Evolutionary conservation across 805 yeast genomes (phyloP), one percentile per base, ranked within the genome.

Genomic region (Candida morakotiae): DNA sequence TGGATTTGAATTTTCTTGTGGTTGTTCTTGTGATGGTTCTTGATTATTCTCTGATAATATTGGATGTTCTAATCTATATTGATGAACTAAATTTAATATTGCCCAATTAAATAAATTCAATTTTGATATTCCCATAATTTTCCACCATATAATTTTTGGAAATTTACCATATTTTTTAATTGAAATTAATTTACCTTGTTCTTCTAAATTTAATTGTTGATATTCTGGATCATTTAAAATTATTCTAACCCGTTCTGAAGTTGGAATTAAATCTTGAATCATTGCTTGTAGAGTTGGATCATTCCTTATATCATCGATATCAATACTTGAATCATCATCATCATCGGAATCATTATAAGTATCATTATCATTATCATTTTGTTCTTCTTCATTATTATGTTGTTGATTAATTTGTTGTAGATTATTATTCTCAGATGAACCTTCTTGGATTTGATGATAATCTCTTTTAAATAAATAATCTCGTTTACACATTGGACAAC

Each of bases 401-500:
- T 14, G 18, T 16, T 18, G 3, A n/a, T n/a, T n/a, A n/a, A n/a
- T n/a, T 8, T 14, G 21, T 34, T 28, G n/a, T 16, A 24, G 22
- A 17, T 18, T 16, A 30, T 21, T 23, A 17, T 17, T 28, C 20
- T 10, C 24, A 14, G 34, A 19, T 9, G 34, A 14, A 23, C 25
- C 16, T 27, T 34, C 30, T 19, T 38, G 35, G 25, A 30, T 34
- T 15, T 33, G 31, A 17, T 35, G 27, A 23, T 28, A 41, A 24
- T 40, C 48, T 19, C 46, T 21, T 22, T 37, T 41, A 21, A 28
- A 41, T 35, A 32, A 62, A 53, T 79, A 81, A 53, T 80, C 87
- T 22, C 81, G 62, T 51, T 85, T 83, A 59, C 95, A 86, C 67
- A 81, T 77, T 7, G 95, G 95, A 54, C 95, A 86, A 48, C 86